Evolutionary conservation across 1,284 basidiomycete species (phyloP), one percentile per base, ranked within the genome.

Genomic region (Agroathelia rolfsii): DNA sequence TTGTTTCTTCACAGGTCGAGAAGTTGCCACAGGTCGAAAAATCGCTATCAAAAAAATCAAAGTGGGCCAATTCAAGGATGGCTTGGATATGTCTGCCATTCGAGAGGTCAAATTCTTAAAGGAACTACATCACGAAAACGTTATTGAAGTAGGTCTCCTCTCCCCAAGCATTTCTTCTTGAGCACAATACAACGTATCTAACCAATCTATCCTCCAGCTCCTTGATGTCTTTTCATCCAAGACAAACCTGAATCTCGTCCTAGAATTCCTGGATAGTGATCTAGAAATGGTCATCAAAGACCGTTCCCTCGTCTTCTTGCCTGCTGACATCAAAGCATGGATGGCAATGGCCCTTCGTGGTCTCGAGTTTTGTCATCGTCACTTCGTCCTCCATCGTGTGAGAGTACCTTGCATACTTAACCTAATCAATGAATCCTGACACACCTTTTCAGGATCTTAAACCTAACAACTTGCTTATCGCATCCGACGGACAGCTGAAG

Each of bases 41-140:
- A 76, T 97, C 4, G 95, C 95, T 34, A 96, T 98, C 52, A 98
- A 98, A 66, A 98, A 98, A 59, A 93, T 95, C 52, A 95, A 95
- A 53, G 84, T 92, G 11, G 90, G 93, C 14, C 82, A 90, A 51
- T 90, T 95, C 69, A 95, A 94, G 54, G 94, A 98, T 59, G 95
- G 95, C 6, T 70, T 99, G 34, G 95, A 98, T 60, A 95, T 98
- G 84, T 95, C 92, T 40, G 95, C 95, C 29, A 81, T 99, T 40
- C 81, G 95, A 24, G 95, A 99, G 61, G 94, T 99, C 51, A 96
- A 96, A 57, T 97, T 93, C 53, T 64, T 99, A 38, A 78, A 88
- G 36, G 95, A 99, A 56, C 60, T 98, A 30, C 79, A 79, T 40
- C 95, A 98, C 59, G 84, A 85, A 34, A 98, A 98, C 51, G 77